Percentiles rank a stretch among this genome's conserved stretches.
These are phyloP conservation scores for Colletotrichum kahawae DNA, from an alignment of 2,329 filamentous ascomycete species.

Conservation along the genomic window DNA sequence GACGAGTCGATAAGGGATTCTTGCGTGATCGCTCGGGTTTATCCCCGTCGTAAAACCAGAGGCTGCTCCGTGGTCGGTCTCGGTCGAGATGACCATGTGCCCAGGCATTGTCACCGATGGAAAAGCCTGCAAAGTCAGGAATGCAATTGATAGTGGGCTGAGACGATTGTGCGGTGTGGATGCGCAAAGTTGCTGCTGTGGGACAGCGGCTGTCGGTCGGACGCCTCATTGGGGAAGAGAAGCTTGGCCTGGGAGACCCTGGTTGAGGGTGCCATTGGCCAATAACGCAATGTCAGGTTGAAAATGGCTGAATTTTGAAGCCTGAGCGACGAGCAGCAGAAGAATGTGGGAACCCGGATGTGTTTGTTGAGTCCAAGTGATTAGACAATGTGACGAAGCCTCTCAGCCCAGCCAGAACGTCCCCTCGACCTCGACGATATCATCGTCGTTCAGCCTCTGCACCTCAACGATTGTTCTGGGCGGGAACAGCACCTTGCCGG, in stretches of 20 bases:
- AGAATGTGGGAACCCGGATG: not conserved
- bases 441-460: conserved; percentile 34
- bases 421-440: conserved; percentile 36
- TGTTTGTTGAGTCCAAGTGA: not conserved
- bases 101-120: not conserved
- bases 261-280: not conserved
- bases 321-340: not conserved
- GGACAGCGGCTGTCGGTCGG: conserved; percentile 8
- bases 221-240: not conserved
- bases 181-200: not conserved
- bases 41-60: not conserved
- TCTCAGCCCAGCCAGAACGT: conserved; percentile 22
- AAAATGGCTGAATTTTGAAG: not conserved
- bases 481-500: conserved; percentile 25
- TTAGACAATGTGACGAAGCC: not conserved
- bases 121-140: not conserved
- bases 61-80: not conserved
- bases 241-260: not conserved
- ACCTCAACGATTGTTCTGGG: conserved; percentile 36
- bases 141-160: not conserved
- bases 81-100: not conserved
- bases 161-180: not conserved
- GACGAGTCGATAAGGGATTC: not conserved
- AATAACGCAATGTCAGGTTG: not conserved
- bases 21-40: conserved; percentile 4